Percentiles rank a stretch among this genome's conserved stretches.
Evolutionary conservation across 805 yeast genomes (phyloP).

Genomic region (Hanseniaspora lachancei): DNA sequence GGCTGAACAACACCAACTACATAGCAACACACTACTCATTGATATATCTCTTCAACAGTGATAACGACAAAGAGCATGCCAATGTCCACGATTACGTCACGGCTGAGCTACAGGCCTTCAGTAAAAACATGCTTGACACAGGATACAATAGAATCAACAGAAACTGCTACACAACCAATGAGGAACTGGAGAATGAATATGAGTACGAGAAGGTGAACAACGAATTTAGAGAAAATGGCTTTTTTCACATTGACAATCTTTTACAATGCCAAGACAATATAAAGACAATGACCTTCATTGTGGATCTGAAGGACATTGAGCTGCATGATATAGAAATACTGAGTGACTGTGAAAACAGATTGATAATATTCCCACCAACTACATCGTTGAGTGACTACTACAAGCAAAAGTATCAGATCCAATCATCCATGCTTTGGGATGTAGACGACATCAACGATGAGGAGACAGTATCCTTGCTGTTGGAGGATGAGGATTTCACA

Average conservation of each 20-base stretch:
- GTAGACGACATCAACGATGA: background rate
- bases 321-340: background rate
- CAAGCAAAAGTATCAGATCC: background rate
- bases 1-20: constrained; percentile 8
- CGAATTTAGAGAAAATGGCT: background rate
- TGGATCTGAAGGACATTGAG: background rate
- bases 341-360: background rate
- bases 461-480: background rate
- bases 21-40: constrained; percentile 1
- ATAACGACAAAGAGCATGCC: background rate
- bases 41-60: constrained; percentile 2
- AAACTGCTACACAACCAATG: background rate
- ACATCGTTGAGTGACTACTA: background rate
- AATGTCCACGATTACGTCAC: constrained; percentile 22
- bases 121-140: constrained; percentile 1
- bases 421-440: background rate
- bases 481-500: background rate
- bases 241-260: background rate
- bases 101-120: background rate
- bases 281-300: background rate
- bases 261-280: constrained; percentile 6
- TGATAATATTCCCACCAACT: constrained; percentile 6
- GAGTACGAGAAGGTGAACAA: background rate
- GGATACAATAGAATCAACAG: background rate
- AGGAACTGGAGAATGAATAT: background rate